Evolutionary conservation across 1,284 basidiomycete genomes (phyloP), one percentile per base, ranked within the genome.

Genomic region (Schizophyllum commune): DNA sequence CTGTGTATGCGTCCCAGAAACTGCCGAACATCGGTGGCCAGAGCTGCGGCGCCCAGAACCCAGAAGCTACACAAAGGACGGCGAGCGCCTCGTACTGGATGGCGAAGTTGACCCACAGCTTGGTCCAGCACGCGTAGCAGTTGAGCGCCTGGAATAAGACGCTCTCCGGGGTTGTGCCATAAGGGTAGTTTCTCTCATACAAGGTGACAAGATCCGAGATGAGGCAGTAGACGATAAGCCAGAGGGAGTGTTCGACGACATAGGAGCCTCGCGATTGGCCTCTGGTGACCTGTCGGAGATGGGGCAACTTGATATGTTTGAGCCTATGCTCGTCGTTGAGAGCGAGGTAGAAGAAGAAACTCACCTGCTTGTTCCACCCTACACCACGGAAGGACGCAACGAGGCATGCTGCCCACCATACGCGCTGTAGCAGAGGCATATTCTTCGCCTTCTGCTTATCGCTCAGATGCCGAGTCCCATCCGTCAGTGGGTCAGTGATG

Each of bases 361-460:
- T 3, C 39, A 47, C 39, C 39, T 47, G 39, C 39, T 11, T 47
- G 0, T 59, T 47, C 63, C 63, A 64, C 22, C 61, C 57, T n/a
- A 64, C 52, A 20, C 63, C 60, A 13, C 63, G 63, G 5, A 58
- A 57, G 7, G 58, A 62, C 27, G 8, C 1, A n/a, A 62, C 20
- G 1, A 62, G 53, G 20, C 47, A 32, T 2, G 58, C 1, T 3
- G 47, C 54, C 63, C 63, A 64, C 5, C 33, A n/a, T 1, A 32
- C 20, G 5, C 61, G 63, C 2, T 54, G 52, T 58, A 47, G 56
- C 7, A 64, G 15, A 1, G 60, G 33, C 0, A n/a, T 33, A 21
- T 60, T 2, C 21, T 60, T 47, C 39, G 39, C 39, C 17, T 11
- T 17, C 2, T 47, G 13, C 39, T 47, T 47, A 17, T 47, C 39